These are phyloP conservation scores for Ustilago cynodontis DNA, from an alignment of 1,284 basidiomycete genomes.

Conservation along the genomic window DNA sequence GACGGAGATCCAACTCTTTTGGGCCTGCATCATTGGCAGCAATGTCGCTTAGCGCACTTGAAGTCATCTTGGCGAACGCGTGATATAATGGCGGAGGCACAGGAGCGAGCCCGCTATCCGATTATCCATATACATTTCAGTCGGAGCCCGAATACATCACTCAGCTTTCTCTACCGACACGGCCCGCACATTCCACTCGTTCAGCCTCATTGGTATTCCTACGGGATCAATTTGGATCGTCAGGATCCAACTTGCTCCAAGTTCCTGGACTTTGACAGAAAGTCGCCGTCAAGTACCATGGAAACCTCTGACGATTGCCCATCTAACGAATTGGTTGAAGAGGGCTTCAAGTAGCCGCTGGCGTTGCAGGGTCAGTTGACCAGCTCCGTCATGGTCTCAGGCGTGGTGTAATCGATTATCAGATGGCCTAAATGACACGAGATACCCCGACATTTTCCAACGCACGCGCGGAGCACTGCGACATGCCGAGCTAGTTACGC, in stretches of 20 bases:
- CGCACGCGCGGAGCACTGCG: background rate
- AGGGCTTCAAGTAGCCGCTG: no score
- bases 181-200: background rate
- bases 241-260: no score
- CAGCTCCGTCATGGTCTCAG: background rate
- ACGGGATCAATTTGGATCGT: no score
- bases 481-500: no score
- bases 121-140: background rate
- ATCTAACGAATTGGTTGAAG: no score
- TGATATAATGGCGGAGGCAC: background rate
- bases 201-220: no score
- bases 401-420: background rate
- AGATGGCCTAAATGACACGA: background rate
- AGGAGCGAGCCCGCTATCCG: background rate
- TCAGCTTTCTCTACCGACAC: constrained; percentile 4
- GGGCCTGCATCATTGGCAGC: background rate
- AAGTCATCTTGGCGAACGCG: background rate
- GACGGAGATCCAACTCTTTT: background rate
- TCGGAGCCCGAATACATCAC: background rate
- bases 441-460: background rate
- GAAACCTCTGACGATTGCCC: no score
- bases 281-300: no score
- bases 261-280: no score
- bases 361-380: background rate
- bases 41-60: background rate